Percentiles rank a stretch among this genome's conserved stretches.
Evolutionary conservation across 108 stramenopile species (phyloP).

Genomic region (Poteriospumella lacustris): DNA sequence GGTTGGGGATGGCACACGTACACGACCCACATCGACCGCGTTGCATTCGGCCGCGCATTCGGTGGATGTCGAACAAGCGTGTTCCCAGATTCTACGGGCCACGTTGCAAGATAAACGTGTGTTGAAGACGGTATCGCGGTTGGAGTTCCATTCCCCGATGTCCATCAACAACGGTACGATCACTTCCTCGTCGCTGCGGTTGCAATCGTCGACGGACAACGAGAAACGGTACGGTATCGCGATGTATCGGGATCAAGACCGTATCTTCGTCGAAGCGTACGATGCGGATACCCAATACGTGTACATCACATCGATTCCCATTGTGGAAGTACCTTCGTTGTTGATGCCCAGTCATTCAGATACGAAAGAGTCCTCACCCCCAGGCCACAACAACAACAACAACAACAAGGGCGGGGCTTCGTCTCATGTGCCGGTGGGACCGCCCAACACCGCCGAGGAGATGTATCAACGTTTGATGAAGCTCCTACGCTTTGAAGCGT

Average conservation of each 20-base stretch:
- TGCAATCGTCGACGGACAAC: background rate
- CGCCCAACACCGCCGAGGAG: background rate
- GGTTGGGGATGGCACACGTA: background rate
- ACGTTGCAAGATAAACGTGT: no score
- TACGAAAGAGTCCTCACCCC: background rate
- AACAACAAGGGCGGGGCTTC: no score
- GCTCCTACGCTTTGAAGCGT: constrained; percentile 10
- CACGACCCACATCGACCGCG: background rate
- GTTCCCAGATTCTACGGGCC: no score
- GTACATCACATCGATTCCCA: background rate
- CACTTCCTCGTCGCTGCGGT: background rate
- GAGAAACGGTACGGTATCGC: background rate
- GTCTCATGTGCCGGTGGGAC: background rate
- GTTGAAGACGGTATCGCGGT: no score
- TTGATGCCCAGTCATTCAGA: background rate
- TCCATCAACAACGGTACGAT: background rate
- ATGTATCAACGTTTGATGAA: constrained; percentile 15
- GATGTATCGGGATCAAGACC: background rate
- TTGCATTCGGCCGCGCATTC: background rate
- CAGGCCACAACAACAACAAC: no score
- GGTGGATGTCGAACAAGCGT: no score
- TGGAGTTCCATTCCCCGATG: no score
- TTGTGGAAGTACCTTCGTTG: constrained; percentile 13
- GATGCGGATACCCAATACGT: background rate
- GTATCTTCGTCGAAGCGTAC: constrained; percentile 17